Evolutionary conservation across 768 basidiomycete species (phyloP).

Genomic region (Lactarius trivialis): DNA sequence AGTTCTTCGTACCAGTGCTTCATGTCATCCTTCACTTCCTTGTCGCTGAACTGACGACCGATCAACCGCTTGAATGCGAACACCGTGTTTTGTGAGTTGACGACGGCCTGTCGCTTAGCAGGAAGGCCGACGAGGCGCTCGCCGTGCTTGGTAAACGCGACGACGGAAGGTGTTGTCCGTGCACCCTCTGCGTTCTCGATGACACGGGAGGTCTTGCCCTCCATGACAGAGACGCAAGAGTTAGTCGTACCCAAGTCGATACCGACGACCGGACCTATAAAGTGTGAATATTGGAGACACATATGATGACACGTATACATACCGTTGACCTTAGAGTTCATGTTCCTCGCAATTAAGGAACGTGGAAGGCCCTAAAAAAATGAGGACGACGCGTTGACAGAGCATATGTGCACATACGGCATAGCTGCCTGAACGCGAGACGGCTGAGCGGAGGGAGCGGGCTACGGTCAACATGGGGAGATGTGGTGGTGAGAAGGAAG

Average conservation of each 20-base stretch:
- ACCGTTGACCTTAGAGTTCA: slow-evolving; percentile 95
- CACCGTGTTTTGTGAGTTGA: slow-evolving; percentile 91
- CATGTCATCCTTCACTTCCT: slow-evolving; percentile 89
- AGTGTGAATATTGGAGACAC: background rate
- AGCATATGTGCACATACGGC: slow-evolving; percentile 38
- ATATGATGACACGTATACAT: slow-evolving; percentile 25
- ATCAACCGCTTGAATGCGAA: slow-evolving; percentile 93
- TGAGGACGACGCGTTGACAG: slow-evolving; percentile 4
- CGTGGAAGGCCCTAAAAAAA: slow-evolving; percentile 53
- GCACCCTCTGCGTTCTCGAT: slow-evolving; percentile 98
- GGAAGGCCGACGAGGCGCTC: slow-evolving; percentile 95
- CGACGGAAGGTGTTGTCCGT: slow-evolving; percentile 95
- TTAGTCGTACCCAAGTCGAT: slow-evolving; percentile 96
- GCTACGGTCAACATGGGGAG: slow-evolving; percentile 65
- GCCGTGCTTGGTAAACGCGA: slow-evolving; percentile 97
- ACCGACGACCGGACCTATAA: slow-evolving; percentile 79
- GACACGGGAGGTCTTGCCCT: slow-evolving; percentile 89
- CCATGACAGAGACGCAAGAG: slow-evolving; percentile 91
- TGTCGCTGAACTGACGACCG: slow-evolving; percentile 87
- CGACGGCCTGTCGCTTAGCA: slow-evolving; percentile 94
- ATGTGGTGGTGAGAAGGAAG: slow-evolving; percentile 32
- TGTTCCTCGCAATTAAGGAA: slow-evolving; percentile 77
- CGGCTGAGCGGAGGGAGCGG: slow-evolving; percentile 55
- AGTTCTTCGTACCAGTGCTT: slow-evolving; percentile 61
- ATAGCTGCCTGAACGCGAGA: slow-evolving; percentile 55